A percentile compares a stretch with the other conserved stretches of the same genome.
Evolutionary conservation across 441 rosid species (phyloP).

Genomic region (Sinapis alba): DNA sequence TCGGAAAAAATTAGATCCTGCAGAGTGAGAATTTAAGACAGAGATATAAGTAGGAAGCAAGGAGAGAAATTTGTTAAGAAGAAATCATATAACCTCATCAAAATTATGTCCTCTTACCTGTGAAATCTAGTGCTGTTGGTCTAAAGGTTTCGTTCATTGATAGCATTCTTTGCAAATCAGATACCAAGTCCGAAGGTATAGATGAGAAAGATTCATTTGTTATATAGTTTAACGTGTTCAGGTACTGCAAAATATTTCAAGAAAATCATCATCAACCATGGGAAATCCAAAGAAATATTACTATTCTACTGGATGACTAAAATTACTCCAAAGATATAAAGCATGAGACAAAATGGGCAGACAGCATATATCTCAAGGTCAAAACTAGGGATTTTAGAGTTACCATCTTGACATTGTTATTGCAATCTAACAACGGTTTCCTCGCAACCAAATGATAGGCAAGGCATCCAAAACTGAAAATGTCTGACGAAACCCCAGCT

Average conservation of each 20-base stretch:
- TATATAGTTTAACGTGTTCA: slow-evolving; percentile 79
- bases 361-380: not conserved
- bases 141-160: slow-evolving; percentile 76
- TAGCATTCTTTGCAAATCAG: slow-evolving; percentile 87
- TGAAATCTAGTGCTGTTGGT: slow-evolving; percentile 88
- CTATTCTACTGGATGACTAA: not conserved
- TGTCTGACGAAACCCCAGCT: slow-evolving; percentile 72
- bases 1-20: slow-evolving; percentile 86
- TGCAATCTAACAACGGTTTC: slow-evolving; percentile 87
- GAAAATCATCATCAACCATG: slow-evolving; percentile 26
- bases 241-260: slow-evolving; percentile 60
- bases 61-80: not conserved
- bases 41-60: slow-evolving; percentile 17
- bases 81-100: not conserved
- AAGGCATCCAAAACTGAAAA: slow-evolving; percentile 91
- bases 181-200: slow-evolving; percentile 72
- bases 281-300: not conserved
- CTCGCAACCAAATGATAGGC: slow-evolving; percentile 82
- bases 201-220: slow-evolving; percentile 82
- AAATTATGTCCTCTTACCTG: slow-evolving; percentile 50
- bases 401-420: slow-evolving; percentile 98
- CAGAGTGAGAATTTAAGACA: slow-evolving; percentile 27
- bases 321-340: not conserved
- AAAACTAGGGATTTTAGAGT: slow-evolving; percentile 12
- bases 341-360: not conserved